Percentiles rank a stretch among this genome's conserved stretches.
Conservation (phyloP, 1,139 yeast species). For the Tardiomyces depauwii region DNA sequence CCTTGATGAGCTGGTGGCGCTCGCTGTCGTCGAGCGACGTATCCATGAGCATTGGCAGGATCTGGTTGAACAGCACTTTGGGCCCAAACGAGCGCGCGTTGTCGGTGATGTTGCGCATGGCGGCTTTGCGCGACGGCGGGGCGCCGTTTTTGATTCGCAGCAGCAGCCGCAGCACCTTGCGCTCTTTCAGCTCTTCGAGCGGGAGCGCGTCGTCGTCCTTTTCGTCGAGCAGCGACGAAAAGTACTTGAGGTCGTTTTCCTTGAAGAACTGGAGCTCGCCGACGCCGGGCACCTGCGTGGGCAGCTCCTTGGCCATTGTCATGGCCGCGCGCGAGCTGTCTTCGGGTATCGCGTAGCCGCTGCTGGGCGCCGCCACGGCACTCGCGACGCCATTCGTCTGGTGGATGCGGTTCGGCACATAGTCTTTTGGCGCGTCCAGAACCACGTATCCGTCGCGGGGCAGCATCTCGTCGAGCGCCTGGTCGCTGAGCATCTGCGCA, state of each 20-base stretch:
- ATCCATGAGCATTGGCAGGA: slow-evolving; percentile 67
- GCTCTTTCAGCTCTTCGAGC: slow-evolving; percentile 45
- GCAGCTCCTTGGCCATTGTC: slow-evolving; percentile 23
- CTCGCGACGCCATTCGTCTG: slow-evolving; percentile 13
- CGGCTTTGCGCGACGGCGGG: slow-evolving; percentile 53
- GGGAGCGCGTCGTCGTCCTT: slow-evolving; percentile 29
- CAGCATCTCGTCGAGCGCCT: slow-evolving; percentile 38
- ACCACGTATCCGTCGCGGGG: slow-evolving; percentile 43
- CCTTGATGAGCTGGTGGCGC: slow-evolving; percentile 68
- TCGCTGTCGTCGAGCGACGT: slow-evolving; percentile 71
- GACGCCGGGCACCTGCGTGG: slow-evolving; percentile 54
- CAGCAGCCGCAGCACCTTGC: slow-evolving; percentile 51
- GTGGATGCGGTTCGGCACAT: slow-evolving; percentile 25
- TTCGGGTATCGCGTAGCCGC: slow-evolving; percentile 24
- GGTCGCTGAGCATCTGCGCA: slow-evolving; percentile 30
- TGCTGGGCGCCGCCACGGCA: slow-evolving; percentile 4
- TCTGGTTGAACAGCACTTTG: slow-evolving; percentile 49
- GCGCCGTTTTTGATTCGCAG: slow-evolving; percentile 71
- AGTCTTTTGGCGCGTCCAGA: slow-evolving; percentile 39
- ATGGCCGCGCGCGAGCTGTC: slow-evolving; percentile 18
- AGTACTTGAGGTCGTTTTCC: slow-evolving; percentile 61
- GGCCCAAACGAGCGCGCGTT: slow-evolving; percentile 62
- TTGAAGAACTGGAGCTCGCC: slow-evolving; percentile 56
- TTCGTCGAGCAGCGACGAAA: slow-evolving; percentile 46
- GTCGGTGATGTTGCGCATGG: slow-evolving; percentile 58